Evolutionary conservation across 1,284 basidiomycete species (phyloP).

Genomic region (Vanrija sp.): DNA sequence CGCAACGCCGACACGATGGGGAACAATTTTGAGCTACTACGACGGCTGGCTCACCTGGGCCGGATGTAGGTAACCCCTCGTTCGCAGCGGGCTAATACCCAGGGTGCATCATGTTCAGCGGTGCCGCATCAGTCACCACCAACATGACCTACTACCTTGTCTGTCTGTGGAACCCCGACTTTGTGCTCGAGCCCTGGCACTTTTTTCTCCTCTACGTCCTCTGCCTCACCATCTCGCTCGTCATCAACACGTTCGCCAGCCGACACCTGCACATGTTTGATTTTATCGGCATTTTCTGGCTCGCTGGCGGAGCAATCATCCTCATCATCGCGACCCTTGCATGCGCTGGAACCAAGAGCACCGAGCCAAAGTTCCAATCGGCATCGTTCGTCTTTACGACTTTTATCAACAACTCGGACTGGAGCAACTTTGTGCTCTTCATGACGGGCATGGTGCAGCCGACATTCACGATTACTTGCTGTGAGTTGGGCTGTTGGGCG

Average conservation of each 20-base stretch:
- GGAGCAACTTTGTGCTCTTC: conserved; percentile 3
- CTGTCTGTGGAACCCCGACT: conserved; percentile 3
- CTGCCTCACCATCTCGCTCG: conserved; percentile 4
- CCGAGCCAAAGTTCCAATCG: conserved; percentile 1
- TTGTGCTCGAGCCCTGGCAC: conserved; percentile 1
- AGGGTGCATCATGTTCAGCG: conserved; percentile 6
- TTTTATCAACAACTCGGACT: conserved; percentile 1
- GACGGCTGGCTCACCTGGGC: not conserved
- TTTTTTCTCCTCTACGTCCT: conserved; percentile 3
- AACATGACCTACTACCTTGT: conserved; percentile 3
- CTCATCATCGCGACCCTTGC: conserved; percentile 1
- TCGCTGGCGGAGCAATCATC: not conserved
- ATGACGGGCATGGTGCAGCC: conserved; percentile 7
- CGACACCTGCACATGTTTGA: conserved; percentile 1
- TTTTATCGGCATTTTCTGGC: not conserved
- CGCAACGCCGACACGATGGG: not conserved
- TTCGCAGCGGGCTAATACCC: not conserved
- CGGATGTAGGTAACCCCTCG: not conserved
- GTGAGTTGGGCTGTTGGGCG: too few species aligned
- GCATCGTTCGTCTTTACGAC: conserved; percentile 3
- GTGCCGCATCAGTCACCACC: not conserved
- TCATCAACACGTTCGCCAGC: conserved; percentile 1
- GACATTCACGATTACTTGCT: conserved; percentile 1
- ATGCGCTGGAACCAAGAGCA: not conserved
- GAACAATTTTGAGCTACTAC: not conserved